These are phyloP conservation scores for Crithidia expoeki DNA, from an alignment of 208 protist genomes.

Conservation along the genomic window DNA sequence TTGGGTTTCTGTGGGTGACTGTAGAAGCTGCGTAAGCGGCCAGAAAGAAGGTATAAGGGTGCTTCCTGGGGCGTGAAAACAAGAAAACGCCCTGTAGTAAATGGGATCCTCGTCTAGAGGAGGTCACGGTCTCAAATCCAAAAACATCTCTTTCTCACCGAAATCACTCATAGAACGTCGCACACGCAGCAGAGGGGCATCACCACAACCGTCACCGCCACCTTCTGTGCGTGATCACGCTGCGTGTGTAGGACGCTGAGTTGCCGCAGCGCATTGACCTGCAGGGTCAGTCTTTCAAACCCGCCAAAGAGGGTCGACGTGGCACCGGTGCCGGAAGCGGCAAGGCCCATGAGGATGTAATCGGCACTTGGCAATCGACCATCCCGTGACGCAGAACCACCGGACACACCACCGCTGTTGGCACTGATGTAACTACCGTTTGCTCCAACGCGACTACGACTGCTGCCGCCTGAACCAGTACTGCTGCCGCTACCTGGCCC, in stretches of 20 bases:
- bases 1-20: no score
- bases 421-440: background rate
- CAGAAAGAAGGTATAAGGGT: no score
- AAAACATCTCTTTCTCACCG: no score
- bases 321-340: constrained; percentile 15
- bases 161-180: constrained; percentile 21
- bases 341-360: constrained; percentile 28
- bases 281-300: constrained; percentile 78
- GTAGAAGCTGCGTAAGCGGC: no score
- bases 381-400: constrained; percentile 34
- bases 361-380: constrained; percentile 53
- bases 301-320: constrained; percentile 37
- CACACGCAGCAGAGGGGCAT: constrained; percentile 49
- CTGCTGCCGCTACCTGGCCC: constrained; percentile 7
- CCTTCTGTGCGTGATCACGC: constrained; percentile 62
- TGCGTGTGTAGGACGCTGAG: constrained; percentile 78
- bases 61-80: no score
- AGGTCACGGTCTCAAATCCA: no score
- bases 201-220: constrained; percentile 73
- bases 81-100: no score
- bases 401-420: background rate
- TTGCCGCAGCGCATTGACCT: constrained; percentile 71
- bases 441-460: constrained; percentile 1
- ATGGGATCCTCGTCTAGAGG: no score
- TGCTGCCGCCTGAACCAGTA: background rate